Conservation (phyloP, 139 green algal species). For the Closterium sp. region DNA sequence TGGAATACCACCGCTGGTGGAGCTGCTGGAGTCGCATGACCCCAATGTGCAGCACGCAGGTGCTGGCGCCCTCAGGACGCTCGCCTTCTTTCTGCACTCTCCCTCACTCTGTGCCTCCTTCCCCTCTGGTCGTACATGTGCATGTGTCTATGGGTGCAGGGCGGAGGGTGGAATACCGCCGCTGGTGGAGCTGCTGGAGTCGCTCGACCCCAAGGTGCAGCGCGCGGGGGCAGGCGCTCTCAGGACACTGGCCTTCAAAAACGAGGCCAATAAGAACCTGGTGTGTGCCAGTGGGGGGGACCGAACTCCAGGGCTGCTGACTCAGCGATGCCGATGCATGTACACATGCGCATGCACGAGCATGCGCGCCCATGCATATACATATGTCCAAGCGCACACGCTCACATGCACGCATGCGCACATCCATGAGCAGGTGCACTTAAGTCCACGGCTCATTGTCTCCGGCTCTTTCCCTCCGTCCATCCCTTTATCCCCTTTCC, state of each 20-base stretch:
- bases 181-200: conserved; percentile 81
- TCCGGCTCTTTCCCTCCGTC: no score
- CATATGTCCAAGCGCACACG: no score
- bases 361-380: no score
- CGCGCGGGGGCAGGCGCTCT: conserved; percentile 80
- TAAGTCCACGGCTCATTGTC: no score
- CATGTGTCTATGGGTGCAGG: not conserved
- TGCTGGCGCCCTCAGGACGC: conserved; percentile 20
- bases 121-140: no score
- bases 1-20: conserved; percentile 88
- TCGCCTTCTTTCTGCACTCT: no score
- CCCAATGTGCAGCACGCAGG: conserved; percentile 79
- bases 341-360: no score
- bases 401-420: no score
- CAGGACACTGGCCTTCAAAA: conserved; percentile 97
- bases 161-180: conserved; percentile 87
- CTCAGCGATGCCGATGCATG: not conserved
- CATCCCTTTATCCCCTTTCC: no score
- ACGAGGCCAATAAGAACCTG: conserved; percentile 96
- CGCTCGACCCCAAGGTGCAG: conserved; percentile 86
- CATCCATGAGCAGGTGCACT: no score
- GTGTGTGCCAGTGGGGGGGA: not conserved
- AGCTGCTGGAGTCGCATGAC: conserved; percentile 79
- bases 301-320: not conserved
- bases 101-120: no score